Base-by-base conservation (phyloP, 2,329 filamentous ascomycete species). In the Chlorencoelia australis region DNA sequence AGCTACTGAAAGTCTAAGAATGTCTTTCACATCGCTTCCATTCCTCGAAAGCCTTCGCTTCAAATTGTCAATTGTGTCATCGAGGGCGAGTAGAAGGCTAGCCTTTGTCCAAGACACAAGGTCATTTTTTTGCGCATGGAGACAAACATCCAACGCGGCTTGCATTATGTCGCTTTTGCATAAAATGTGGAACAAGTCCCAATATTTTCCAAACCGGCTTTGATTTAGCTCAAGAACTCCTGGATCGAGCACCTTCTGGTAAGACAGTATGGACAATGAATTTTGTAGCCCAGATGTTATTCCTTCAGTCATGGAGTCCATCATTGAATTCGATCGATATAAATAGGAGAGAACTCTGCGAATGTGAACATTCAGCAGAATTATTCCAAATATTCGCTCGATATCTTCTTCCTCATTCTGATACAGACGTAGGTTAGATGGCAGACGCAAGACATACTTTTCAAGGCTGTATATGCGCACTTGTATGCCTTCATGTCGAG, bases 11-110 rank as follows among this genome's bases (percentile, higher is more conserved):
- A 45, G 28, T 31, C 42, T 37, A 18, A 38, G 25, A 22, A 45
- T 30, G 25, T 45, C 43, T 34, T 45, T 45, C n/a, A 45, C 33
- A 39, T 43, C 40, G 16, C 21, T 43, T 26, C 43, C 43, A 15
- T 25, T 35, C 24, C 27, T 42, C 5, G 37, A 35, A 7, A 43
- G 31, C 14, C 43, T 35, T 26, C 33, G 31, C 11, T 37, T 43
- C 8, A 45, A 38, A 16, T 27, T 37, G 20, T 31, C 29, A 7
- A 30, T 29, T 15, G 40, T 45, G 15, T 40, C 29, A n/a, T 45
- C 43, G 9, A 45, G 30, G n/a, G 39, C 33, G n/a, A 39, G 31
- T 11, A 40, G 33, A 18, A 46, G 39, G 27, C 37, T 36, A 4
- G 39, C 39, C 30, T 40, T 44, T 18, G 44, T 42, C 40, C 40